Evolutionary conservation across 371 early-diverging fungal genomes (phyloP), one percentile per base, ranked within the genome.

Genomic region (Saksenaea vasiformis): DNA sequence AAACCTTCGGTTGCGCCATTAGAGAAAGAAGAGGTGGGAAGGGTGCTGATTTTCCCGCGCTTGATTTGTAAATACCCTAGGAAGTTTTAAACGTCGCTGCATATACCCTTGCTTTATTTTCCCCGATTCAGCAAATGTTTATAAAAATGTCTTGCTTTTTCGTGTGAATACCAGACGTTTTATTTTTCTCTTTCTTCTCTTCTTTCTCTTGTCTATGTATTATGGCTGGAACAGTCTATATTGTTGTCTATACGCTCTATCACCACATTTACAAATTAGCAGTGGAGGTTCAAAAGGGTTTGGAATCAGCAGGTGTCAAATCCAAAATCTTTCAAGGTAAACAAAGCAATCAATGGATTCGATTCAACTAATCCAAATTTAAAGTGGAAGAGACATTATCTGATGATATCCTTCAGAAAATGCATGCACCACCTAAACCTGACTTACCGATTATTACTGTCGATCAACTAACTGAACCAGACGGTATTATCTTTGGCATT

Each of bases 401-500:
- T 59, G 76, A 77, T 11, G 89, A 90, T 28, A 83, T 91, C 53
- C 78, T 91, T 13, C 79, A 72, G 54, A 87, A 88, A 73, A 90
- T 93, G 90, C 80, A 90, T 60, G 91, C 92, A 22, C 77, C 87
- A 47, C 62, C 82, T 19, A 86, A 84, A 67, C 79, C 79, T 53
- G 74, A 84, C 61, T 69, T 90, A 17, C 92, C 94, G 8, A 76
- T 85, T 54, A 82, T 90, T 60, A 72, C 82, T 13, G 71, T 86
- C 24, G 81, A 79, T 19, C 77, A 88, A 17, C 70, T 94, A 11
- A 71, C 65, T 10, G 82, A 90, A 54, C 88, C 90, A 35, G 95
- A 95, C 70, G 95, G 91, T 19, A 71, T 91, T 72, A 65, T 95
- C 39, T 90, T 93, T 67, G 95, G 95, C 39, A 77, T 94, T 61